phyloP scores from a whole-genome alignment of 495 filamentous ascomycete species.

The Hypoxylon crocopeplum region DNA sequence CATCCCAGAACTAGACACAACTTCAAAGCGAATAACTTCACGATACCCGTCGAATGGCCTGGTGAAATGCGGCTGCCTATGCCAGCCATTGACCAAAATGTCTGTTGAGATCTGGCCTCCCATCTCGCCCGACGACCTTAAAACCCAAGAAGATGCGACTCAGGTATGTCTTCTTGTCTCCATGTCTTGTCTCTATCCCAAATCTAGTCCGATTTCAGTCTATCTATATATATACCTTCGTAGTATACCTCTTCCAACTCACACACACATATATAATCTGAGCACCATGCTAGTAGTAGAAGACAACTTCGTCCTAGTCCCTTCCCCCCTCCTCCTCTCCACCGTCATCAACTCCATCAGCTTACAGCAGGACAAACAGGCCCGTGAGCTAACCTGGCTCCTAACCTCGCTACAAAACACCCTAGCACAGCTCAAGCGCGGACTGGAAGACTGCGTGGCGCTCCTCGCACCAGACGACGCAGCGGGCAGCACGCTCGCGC shows the following conservation, averaged over 20 bases:
- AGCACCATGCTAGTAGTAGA: constrained; percentile 31
- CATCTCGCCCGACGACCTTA: constrained; percentile 67
- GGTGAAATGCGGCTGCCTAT: constrained; percentile 48
- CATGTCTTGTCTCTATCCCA: neutral
- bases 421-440: constrained; percentile 76
- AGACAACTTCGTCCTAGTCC: constrained; percentile 46
- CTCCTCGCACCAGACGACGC: constrained; percentile 79
- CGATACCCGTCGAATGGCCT: constrained; percentile 15
- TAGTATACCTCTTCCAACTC: no score
- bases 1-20: no score
- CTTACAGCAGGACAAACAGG: constrained; percentile 35
- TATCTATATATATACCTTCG: no score
- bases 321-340: constrained; percentile 4
- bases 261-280: neutral
- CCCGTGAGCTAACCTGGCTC: constrained; percentile 85
- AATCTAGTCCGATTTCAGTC: neutral
- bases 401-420: constrained; percentile 78
- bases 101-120: constrained; percentile 80
- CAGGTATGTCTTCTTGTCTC: constrained; percentile 59
- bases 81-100: constrained; percentile 55
- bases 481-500: constrained; percentile 81
- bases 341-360: neutral
- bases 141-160: constrained; percentile 69
- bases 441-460: constrained; percentile 85
- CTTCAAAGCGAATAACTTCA: no score